phyloP scores from a whole-genome alignment of 2,329 filamentous ascomycete species.

The Aureobasidium sp. region DNA sequence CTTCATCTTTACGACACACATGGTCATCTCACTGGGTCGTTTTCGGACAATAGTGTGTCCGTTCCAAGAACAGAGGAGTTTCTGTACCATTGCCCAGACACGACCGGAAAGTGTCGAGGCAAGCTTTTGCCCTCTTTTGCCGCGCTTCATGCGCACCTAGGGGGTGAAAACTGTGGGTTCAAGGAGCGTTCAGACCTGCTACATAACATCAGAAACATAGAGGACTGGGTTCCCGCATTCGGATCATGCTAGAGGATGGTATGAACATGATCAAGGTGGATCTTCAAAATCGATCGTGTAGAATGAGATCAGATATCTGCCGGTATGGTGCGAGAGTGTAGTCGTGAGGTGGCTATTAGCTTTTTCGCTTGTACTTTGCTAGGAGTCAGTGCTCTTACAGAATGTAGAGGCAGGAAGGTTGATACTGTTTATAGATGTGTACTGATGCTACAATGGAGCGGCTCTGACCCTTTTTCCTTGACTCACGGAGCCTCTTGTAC shows the following conservation, averaged over 20 bases:
- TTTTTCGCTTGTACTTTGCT: too few relatives aligned
- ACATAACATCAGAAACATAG: not conserved
- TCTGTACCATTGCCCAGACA: not conserved
- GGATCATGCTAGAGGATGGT: not conserved
- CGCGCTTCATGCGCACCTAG: not conserved
- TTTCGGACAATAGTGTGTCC: too few relatives aligned
- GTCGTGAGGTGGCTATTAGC: too few relatives aligned
- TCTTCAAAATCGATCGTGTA: fast-evolving
- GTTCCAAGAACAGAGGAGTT: fast-evolving
- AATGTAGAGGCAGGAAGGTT: too few relatives aligned
- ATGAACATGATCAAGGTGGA: not conserved
- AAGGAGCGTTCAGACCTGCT: not conserved
- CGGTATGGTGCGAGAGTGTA: too few relatives aligned
- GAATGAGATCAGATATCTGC: not conserved
- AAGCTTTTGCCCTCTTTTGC: not conserved
- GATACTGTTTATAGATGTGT: too few relatives aligned
- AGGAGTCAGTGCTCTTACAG: too few relatives aligned
- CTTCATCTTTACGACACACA: not conserved
- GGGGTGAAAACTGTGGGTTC: not conserved
- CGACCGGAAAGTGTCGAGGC: not conserved
- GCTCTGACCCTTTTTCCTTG: slow-evolving; percentile 4
- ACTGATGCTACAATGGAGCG: not conserved
- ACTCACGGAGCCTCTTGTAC: not conserved
- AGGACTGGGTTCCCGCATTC: not conserved
- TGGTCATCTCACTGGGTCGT: not conserved